Evolutionary conservation across 805 yeast species (phyloP).

Genomic region (Lipomyces chichibuensis): DNA sequence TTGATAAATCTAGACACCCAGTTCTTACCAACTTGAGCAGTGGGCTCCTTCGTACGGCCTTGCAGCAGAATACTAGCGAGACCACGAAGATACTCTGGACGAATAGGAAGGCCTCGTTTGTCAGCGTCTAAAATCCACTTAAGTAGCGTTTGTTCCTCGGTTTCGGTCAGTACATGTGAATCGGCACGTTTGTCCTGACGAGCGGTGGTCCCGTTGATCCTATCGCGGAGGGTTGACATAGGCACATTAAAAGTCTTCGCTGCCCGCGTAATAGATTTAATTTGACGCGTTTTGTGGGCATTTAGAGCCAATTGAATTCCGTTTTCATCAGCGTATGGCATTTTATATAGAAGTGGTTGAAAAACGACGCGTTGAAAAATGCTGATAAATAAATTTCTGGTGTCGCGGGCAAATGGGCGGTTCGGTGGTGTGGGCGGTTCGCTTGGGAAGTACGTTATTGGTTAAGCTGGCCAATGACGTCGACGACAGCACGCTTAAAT

Average conservation of each 20-base stretch:
- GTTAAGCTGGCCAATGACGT: too few relatives aligned
- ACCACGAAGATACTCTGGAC: too few relatives aligned
- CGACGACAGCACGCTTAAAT: too few relatives aligned
- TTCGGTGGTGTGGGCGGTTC: too few relatives aligned
- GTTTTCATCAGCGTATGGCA: background rate
- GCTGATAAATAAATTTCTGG: constrained; percentile 40
- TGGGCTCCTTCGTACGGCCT: too few relatives aligned
- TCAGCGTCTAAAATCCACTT: too few relatives aligned
- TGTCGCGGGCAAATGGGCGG: constrained; percentile 27
- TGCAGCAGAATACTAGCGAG: too few relatives aligned
- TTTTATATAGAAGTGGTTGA: too few relatives aligned
- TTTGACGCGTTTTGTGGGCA: background rate
- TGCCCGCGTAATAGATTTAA: background rate
- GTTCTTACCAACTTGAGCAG: too few relatives aligned
- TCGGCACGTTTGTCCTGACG: background rate
- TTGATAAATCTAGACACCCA: too few relatives aligned
- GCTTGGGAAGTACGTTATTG: too few relatives aligned
- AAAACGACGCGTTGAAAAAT: constrained; percentile 42
- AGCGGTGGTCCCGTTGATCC: background rate
- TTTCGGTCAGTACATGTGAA: background rate
- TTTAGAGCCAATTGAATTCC: background rate
- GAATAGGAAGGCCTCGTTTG: too few relatives aligned
- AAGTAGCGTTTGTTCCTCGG: background rate
- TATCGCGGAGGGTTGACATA: background rate
- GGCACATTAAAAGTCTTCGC: background rate